Evolutionary conservation across 306 rosid genomes (phyloP).

Genomic region (Cyclanthera cordifolia): DNA sequence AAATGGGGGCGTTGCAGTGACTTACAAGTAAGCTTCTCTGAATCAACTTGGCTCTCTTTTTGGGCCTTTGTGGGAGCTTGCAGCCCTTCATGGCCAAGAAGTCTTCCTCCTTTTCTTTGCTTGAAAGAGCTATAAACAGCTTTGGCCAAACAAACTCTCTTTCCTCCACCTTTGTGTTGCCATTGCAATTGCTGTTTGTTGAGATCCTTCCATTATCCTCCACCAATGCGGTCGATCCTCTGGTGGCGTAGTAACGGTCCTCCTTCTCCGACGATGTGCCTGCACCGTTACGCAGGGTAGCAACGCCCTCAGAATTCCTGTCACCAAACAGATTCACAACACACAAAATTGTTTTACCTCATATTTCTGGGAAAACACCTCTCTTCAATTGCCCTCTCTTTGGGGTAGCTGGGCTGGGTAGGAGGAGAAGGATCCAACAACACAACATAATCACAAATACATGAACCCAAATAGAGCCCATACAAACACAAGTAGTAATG

Average conservation of each 20-base stretch:
- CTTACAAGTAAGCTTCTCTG: conserved; percentile 68
- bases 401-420: conserved; percentile 1
- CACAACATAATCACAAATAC: conserved; percentile 1
- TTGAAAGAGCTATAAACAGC: conserved; percentile 48
- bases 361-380: conserved; percentile 3
- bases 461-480: neutral
- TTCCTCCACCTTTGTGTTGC: conserved; percentile 35
- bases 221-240: conserved; percentile 41
- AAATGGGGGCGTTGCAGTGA: neutral
- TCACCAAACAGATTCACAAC: conserved; percentile 18
- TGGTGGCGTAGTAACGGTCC: conserved; percentile 56
- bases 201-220: conserved; percentile 41
- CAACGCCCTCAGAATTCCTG: conserved; percentile 45
- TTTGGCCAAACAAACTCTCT: conserved; percentile 57
- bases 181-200: conserved; percentile 19
- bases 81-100: conserved; percentile 80
- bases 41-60: conserved; percentile 64
- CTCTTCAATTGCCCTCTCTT: conserved; percentile 8
- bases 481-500: neutral
- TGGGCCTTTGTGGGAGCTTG: conserved; percentile 71
- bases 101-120: conserved; percentile 78
- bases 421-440: neutral
- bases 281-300: conserved; percentile 28
- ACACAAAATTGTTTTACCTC: conserved; percentile 8
- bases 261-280: conserved; percentile 40